Base-by-base conservation (phyloP, 768 basidiomycete genomes). In the Suillus weaverae region DNA sequence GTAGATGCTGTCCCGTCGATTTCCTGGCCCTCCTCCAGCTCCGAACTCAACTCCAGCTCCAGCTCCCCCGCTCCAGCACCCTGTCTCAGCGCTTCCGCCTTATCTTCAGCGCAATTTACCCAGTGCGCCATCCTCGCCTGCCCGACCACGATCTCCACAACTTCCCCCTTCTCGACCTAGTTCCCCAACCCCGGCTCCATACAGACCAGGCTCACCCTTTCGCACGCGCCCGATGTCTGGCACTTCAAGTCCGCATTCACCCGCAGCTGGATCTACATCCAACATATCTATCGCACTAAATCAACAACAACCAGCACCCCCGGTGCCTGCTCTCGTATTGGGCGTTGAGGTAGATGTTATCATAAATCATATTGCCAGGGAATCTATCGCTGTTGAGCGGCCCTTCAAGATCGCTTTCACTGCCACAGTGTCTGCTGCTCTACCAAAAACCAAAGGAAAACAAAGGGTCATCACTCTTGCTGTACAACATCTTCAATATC, bases 1-100 rank as follows among this genome's bases (percentile, higher is more conserved):
- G 22, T 60, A 86, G 77, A 91, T 91, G 81, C 80, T 98, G 2
- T 93, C 94, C 22, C 86, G 95, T 57, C 83, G 89, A 50, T 88
- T 96, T 65, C 91, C 91, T 2, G 77, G 87, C 16, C 76, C 82
- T 8, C 71, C 78, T 35, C 69, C 70, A 9, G 65, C 64, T 59
- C 46, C 66, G 33, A 68, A 68, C 5, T 20, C 65, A 32, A 53
- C 66, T 8, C 67, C 70, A 20, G 60, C 72, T 20, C 66, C 68
- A 60, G 63, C 69, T 48, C 68, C 71, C 5, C 20, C 67, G 46
- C 62, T 71, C 11, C 74, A 77, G 13, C 84, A 84, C 57, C 85
- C 87, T 10, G 84, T 81, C 1, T 89, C 91, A n/a, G 91, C 93
- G 2, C 76, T 94, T 26, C 93, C 92, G 0, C 81, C 86, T 8